A percentile compares a stretch with the other conserved stretches of the same genome.
Evolutionary conservation across 2,329 filamentous ascomycete genomes (phyloP).

Genomic region (Allantophomopsis cytisporea): DNA sequence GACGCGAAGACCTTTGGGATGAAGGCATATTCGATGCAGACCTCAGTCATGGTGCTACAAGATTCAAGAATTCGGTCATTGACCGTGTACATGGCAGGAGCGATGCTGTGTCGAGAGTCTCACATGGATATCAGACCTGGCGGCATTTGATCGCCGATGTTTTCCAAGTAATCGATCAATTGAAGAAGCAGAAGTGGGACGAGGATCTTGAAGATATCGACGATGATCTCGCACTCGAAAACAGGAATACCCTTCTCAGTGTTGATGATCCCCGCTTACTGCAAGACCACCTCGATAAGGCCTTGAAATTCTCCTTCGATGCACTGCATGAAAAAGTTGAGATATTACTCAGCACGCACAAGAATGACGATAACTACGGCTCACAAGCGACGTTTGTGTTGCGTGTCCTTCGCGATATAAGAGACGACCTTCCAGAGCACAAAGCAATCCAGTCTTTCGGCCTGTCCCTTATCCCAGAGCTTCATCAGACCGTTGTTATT

Average conservation of each 20-base stretch:
- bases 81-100: conserved; percentile 61
- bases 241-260: conserved; percentile 52
- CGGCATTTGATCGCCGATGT: conserved; percentile 57
- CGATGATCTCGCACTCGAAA: conserved; percentile 57
- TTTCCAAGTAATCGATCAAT: conserved; percentile 44
- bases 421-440: conserved; percentile 46
- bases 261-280: conserved; percentile 57
- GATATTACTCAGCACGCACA: conserved; percentile 31
- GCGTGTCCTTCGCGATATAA: conserved; percentile 61
- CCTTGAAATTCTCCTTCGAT: conserved; percentile 41
- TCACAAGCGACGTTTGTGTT: conserved; percentile 52
- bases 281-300: conserved; percentile 40
- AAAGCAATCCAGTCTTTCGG: conserved; percentile 40
- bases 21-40: conserved; percentile 48
- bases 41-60: conserved; percentile 46
- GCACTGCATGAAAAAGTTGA: conserved; percentile 42
- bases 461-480: conserved; percentile 40
- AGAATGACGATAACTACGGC: conserved; percentile 32
- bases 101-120: conserved; percentile 46
- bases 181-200: conserved; percentile 61
- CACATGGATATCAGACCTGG: conserved; percentile 59
- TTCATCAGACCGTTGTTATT: conserved; percentile 49
- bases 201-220: conserved; percentile 59
- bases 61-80: conserved; percentile 57
- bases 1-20: conserved; percentile 52